Conservation (phyloP, 2,329 filamentous ascomycete genomes). For the Thelonectria rubi region DNA sequence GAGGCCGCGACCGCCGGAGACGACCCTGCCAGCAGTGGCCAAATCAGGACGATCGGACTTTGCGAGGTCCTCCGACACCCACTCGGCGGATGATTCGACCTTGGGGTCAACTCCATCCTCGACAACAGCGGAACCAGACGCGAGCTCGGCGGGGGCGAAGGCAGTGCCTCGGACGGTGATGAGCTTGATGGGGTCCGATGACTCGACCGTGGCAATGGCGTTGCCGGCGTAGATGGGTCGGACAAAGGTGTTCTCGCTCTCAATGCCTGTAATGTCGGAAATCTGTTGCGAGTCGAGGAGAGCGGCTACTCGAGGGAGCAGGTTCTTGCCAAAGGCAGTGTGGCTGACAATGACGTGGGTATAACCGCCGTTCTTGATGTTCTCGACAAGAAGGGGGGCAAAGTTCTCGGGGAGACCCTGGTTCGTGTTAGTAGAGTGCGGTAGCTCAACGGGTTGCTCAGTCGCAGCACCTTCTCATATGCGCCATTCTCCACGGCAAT, state of each 20-base stretch:
- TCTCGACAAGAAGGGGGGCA: slow-evolving; percentile 91
- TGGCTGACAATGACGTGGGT: slow-evolving; percentile 92
- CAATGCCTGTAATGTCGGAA: slow-evolving; percentile 87
- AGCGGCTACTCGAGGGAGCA: slow-evolving; percentile 90
- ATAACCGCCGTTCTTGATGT: slow-evolving; percentile 94
- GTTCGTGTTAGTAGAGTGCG: slow-evolving; percentile 21
- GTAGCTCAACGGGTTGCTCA: neutral
- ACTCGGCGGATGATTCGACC: slow-evolving; percentile 76
- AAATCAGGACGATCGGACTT: slow-evolving; percentile 96
- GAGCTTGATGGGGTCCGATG: slow-evolving; percentile 83
- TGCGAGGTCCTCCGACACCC: slow-evolving; percentile 92
- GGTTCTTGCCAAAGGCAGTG: slow-evolving; percentile 95
- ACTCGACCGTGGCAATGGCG: slow-evolving; percentile 95
- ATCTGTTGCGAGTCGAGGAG: slow-evolving; percentile 92
- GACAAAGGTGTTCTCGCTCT: slow-evolving; percentile 93
- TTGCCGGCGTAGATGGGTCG: slow-evolving; percentile 98
- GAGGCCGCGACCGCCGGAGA: slow-evolving; percentile 91
- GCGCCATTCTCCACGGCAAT: slow-evolving; percentile 86
- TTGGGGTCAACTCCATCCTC: slow-evolving; percentile 89
- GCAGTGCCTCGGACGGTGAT: slow-evolving; percentile 94
- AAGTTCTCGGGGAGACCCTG: slow-evolving; percentile 93
- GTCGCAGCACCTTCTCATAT: slow-evolving; percentile 80
- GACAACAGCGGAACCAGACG: slow-evolving; percentile 77
- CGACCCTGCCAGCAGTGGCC: slow-evolving; percentile 86
- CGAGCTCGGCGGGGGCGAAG: slow-evolving; percentile 78